phyloP scores from a whole-genome alignment of 768 basidiomycete species.

The Serpula lacrymans region DNA sequence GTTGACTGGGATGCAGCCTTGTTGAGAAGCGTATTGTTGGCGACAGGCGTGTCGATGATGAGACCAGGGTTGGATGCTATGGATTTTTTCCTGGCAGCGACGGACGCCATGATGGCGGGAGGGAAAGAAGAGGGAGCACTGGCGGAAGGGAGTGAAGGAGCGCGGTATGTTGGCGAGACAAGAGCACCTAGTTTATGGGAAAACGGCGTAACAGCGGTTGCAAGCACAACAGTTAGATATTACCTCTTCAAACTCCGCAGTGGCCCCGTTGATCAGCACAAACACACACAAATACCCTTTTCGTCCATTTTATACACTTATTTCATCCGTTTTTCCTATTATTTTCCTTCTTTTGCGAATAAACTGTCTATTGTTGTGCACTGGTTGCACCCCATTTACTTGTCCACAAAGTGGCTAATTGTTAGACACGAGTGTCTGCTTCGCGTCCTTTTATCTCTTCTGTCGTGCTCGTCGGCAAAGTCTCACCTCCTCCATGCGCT shows the following conservation, averaged over 20 bases:
- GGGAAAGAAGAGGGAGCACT: constrained; percentile 6
- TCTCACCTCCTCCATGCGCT: too few relatives aligned
- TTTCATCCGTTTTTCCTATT: constrained; percentile 3
- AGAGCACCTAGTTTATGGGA: constrained; percentile 4
- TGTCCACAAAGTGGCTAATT: too few relatives aligned
- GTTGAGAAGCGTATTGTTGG: constrained; percentile 85
- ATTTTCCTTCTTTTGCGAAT: too few relatives aligned
- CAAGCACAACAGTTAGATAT: constrained; percentile 22
- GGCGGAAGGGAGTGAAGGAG: constrained; percentile 3
- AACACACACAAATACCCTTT: constrained; percentile 18
- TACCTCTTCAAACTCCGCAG: constrained; percentile 27
- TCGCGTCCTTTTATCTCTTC: too few relatives aligned
- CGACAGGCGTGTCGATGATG: constrained; percentile 70
- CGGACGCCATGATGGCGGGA: constrained; percentile 39
- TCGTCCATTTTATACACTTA: not conserved
- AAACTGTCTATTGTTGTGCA: too few relatives aligned
- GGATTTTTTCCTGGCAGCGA: constrained; percentile 77
- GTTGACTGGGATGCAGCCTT: constrained; percentile 84
- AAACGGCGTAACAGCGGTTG: constrained; percentile 4
- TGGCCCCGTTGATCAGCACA: constrained; percentile 22
- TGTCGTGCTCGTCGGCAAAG: too few relatives aligned
- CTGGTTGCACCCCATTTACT: too few relatives aligned
- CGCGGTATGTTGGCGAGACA: constrained; percentile 10
- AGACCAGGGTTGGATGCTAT: constrained; percentile 62
- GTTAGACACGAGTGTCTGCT: too few relatives aligned